phyloP scores from a whole-genome alignment of 306 rosid species.

The Abrus precatorius region DNA sequence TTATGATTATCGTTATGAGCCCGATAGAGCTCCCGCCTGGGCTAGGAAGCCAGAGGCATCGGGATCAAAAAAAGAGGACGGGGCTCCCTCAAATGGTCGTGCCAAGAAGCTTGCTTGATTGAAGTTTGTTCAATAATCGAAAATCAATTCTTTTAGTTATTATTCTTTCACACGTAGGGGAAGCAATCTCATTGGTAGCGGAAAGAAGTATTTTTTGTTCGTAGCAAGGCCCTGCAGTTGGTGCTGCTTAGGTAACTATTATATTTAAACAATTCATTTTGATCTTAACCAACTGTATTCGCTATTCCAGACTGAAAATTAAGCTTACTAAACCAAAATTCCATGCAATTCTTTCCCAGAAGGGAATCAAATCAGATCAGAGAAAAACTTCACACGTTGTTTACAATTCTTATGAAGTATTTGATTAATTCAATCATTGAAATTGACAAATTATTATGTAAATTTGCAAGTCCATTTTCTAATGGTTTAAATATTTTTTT shows the following conservation, averaged over 20 bases:
- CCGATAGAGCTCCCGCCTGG: slow-evolving; percentile 99
- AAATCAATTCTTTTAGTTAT: slow-evolving; percentile 57
- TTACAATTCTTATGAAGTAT: neutral
- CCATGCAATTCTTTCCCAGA: slow-evolving; percentile 31
- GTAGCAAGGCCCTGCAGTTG: slow-evolving; percentile 59
- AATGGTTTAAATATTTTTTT: neutral
- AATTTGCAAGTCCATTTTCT: neutral
- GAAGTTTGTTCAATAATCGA: slow-evolving; percentile 41
- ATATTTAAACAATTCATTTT: slow-evolving; percentile 58
- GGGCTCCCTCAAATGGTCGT: slow-evolving; percentile 94
- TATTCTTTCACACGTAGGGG: slow-evolving; percentile 72
- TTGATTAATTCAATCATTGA: neutral
- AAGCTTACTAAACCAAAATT: slow-evolving; percentile 47
- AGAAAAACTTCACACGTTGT: neutral
- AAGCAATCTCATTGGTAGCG: slow-evolving; percentile 62
- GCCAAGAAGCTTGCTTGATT: slow-evolving; percentile 93
- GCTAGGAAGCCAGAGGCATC: slow-evolving; percentile 92
- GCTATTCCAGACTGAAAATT: slow-evolving; percentile 37
- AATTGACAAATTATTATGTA: neutral
- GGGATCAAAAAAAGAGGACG: slow-evolving; percentile 87
- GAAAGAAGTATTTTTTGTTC: slow-evolving; percentile 63
- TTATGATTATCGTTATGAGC: slow-evolving; percentile 96
- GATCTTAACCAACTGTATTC: slow-evolving; percentile 48
- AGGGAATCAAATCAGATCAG: slow-evolving; percentile 31
- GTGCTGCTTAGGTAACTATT: slow-evolving; percentile 54